Evolutionary conservation across 139 green algal species (phyloP), one percentile per base, ranked within the genome.

Genomic region (Limnomonas spitsbergensis): DNA sequence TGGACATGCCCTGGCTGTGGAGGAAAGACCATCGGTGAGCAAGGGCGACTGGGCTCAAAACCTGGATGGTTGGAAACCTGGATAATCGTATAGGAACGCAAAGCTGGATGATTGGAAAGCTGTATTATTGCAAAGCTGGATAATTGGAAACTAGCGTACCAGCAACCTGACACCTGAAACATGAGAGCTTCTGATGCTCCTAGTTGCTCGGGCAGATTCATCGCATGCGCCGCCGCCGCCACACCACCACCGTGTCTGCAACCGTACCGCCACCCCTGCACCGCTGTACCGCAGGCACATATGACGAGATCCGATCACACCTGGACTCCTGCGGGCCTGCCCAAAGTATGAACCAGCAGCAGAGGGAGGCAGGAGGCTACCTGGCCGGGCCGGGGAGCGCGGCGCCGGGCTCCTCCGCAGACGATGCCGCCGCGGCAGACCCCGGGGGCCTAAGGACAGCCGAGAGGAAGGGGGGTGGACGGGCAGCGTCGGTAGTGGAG

Each of bases 1-100:
- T 85, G 83, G 83, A 40, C 39, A 0, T 88, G 83, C 73, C 80
- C 83, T 85, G 40, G 1, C 77, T 77, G 32, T 36, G 83, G 37
- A 75, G 81, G 68, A 27, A 71, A 68, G 42, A 32, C 20, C 20
- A 4, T 34, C 20, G 78, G 9, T 77, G 38, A 31, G 42, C 35
- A 1, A 27, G 36, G 0, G 6, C 3, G 9, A 37, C 39, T 24
- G 37, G 35, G 35, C 35, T 31, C 34, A 29, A 76, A 4, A 53
- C 6, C 9, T 6, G 9, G 14, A 14, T 6, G 9, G n/a, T n/a
- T n/a, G n/a, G n/a, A n/a, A n/a, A n/a, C n/a, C n/a, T n/a, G n/a
- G n/a, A n/a, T n/a, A n/a, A n/a, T n/a, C n/a, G n/a, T n/a, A n/a
- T 42, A 29, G 7, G 9, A 76, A 7, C 53, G 37, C 37, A 53